Evolutionary conservation across 495 filamentous ascomycete genomes (phyloP), one percentile per base, ranked within the genome.

Genomic region (Hypoxylon trugodes): DNA sequence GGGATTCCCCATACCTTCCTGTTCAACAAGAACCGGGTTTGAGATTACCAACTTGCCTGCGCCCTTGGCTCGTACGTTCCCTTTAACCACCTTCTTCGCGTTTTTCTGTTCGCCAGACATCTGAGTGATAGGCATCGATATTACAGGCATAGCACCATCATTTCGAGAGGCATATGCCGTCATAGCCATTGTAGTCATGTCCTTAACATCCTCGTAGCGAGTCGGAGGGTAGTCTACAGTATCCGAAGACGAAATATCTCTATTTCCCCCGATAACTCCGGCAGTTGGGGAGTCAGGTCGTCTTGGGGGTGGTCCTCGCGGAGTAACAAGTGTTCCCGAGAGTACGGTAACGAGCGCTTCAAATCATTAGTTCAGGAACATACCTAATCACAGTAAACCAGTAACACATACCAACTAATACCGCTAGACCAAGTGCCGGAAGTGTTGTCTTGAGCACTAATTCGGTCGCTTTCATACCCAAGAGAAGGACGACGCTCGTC

Each of bases 401-500:
- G 37, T 55, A 51, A n/a, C 16, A 74, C 71, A 43, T 71, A 83
- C 81, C 68, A 58, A 84, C 77, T 69, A 84, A 55, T 18, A 83
- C 69, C 8, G 77, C 69, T 15, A 85, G 63, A 10, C 82, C 82
- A 36, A 71, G 72, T 1, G 81, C 75, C 22, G 82, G 82, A n/a
- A 84, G 58, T 6, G 77, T 77, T 3, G 80, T 85, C 65, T 75
- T 74, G 18, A 76, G 60, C 3, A 78, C 74, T 16, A 83, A 67
- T 12, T 73, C 71, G 1, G 80, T 69, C 19, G 64, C 62, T 6
- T 53, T 50, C 43, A 82, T 73, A 15, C 82, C 82, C 6, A 85
- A 69, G 19, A 81, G 66, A 58, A 82, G 70, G 4, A 77, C 69
- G 6, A 80, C 79, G 54, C 82, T 84, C 41, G 74, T 78, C 79